phyloP scores from a whole-genome alignment of 1,139 yeast genomes.

The Zygosaccharomyces sapae region DNA sequence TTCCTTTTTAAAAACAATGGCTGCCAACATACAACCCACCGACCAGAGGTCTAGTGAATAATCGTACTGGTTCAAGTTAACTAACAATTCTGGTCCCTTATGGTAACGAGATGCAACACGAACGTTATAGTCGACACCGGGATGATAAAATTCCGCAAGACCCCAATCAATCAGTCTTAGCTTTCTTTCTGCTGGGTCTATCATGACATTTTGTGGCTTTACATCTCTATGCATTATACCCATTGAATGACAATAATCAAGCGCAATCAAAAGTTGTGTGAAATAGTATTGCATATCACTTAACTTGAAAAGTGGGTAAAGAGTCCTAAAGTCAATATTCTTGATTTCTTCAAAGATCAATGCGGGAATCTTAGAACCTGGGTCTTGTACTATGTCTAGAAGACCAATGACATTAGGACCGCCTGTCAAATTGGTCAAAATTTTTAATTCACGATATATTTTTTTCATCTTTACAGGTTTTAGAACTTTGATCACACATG shows the following conservation, averaged over 20 bases:
- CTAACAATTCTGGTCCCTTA: slow-evolving; percentile 75
- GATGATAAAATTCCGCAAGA: slow-evolving; percentile 74
- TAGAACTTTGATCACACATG: slow-evolving; percentile 67
- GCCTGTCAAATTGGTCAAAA: slow-evolving; percentile 66
- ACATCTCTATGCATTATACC: slow-evolving; percentile 84
- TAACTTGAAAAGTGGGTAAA: slow-evolving; percentile 63
- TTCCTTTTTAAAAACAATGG: slow-evolving; percentile 69
- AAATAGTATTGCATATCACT: slow-evolving; percentile 67
- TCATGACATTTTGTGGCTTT: slow-evolving; percentile 82
- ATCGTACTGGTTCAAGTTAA: slow-evolving; percentile 71
- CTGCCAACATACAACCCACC: slow-evolving; percentile 76
- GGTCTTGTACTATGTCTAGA: slow-evolving; percentile 72
- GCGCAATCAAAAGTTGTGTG: slow-evolving; percentile 62
- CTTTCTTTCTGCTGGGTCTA: slow-evolving; percentile 60
- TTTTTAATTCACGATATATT: slow-evolving; percentile 72
- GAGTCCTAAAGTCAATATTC: slow-evolving; percentile 66
- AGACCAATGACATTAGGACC: slow-evolving; percentile 70
- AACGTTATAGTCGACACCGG: slow-evolving; percentile 74
- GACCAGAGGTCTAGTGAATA: slow-evolving; percentile 80
- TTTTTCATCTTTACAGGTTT: slow-evolving; percentile 80
- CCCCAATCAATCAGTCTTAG: slow-evolving; percentile 81
- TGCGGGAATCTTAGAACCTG: slow-evolving; percentile 69
- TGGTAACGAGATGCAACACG: slow-evolving; percentile 78
- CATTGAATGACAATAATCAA: slow-evolving; percentile 75
- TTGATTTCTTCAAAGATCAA: slow-evolving; percentile 66